Percentiles rank a stretch among this genome's conserved stretches.
Conservation (phyloP, 805 yeast genomes). For the Suhomyces xylopsoci region DNA sequence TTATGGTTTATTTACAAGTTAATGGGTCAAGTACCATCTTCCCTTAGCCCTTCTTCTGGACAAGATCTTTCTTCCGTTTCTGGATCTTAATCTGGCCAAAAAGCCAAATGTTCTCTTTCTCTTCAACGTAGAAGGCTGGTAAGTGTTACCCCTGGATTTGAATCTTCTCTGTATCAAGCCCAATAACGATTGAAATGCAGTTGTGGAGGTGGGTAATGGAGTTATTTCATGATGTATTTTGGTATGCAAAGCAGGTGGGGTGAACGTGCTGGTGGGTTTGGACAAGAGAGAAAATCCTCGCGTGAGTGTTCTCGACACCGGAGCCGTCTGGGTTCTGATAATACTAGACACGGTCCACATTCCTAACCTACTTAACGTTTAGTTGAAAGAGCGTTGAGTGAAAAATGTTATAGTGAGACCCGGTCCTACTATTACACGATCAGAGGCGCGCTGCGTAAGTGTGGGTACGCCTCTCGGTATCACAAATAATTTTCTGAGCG, state of each 20-base stretch:
- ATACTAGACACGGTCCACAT: slow-evolving; percentile 6
- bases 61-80: slow-evolving; percentile 74
- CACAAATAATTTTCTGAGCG: not conserved
- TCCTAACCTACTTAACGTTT: not conserved
- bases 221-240: slow-evolving; percentile 3
- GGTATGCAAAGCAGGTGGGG: not conserved
- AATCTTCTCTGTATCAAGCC: slow-evolving; percentile 58
- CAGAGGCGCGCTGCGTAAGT: not conserved
- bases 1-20: slow-evolving; percentile 10
- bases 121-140: slow-evolving; percentile 87
- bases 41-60: slow-evolving; percentile 82
- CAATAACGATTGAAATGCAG: slow-evolving; percentile 25
- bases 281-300: slow-evolving; percentile 13
- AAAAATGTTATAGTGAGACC: not conserved
- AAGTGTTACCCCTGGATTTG: slow-evolving; percentile 90
- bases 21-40: slow-evolving; percentile 89
- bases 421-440: not conserved
- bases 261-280: slow-evolving; percentile 7
- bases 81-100: slow-evolving; percentile 73
- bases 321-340: slow-evolving; percentile 5
- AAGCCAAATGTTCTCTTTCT: slow-evolving; percentile 91
- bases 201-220: slow-evolving; percentile 5
- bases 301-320: slow-evolving; percentile 1
- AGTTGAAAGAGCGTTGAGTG: not conserved
- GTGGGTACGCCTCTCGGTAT: not conserved